Conservation (phyloP, 1,284 basidiomycete genomes). For the Taiwanofungus camphoratus region DNA sequence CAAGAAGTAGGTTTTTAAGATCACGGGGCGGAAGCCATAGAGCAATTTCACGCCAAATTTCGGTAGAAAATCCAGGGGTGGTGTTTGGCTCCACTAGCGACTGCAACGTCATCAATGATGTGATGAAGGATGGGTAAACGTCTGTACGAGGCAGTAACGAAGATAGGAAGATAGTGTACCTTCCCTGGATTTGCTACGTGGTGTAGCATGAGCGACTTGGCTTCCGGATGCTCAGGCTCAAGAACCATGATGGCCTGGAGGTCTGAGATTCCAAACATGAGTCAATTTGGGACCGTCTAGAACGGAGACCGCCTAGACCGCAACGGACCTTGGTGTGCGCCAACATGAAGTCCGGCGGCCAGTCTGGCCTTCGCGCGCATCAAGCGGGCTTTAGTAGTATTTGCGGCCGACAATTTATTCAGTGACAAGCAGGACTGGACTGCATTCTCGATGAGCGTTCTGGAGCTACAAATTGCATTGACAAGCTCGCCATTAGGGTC, state of each 20-base stretch:
- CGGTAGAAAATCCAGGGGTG: constrained; percentile 48
- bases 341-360: constrained; percentile 49
- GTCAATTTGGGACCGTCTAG: constrained; percentile 18
- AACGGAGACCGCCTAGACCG: constrained; percentile 16
- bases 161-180: constrained; percentile 17
- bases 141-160: constrained; percentile 3
- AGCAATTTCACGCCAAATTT: constrained; percentile 69
- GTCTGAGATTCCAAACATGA: constrained; percentile 37
- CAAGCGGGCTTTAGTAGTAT: constrained; percentile 53
- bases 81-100: constrained; percentile 15
- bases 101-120: constrained; percentile 11
- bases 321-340: constrained; percentile 57
- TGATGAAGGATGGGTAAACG: constrained; percentile 6
- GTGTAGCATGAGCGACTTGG: constrained; percentile 49
- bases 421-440: constrained; percentile 64
- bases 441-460: constrained; percentile 65
- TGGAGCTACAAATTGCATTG: constrained; percentile 35
- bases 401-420: constrained; percentile 44
- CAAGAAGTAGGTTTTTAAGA: constrained; percentile 55
- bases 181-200: constrained; percentile 25
- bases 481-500: constrained; percentile 1
- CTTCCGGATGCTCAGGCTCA: constrained; percentile 66
- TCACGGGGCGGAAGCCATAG: constrained; percentile 57
- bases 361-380: constrained; percentile 59
- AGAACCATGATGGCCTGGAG: constrained; percentile 56